Evolutionary conservation across 2,329 filamentous ascomycete genomes (phyloP).

Genomic region (Colletotrichum neosansevieriae): DNA sequence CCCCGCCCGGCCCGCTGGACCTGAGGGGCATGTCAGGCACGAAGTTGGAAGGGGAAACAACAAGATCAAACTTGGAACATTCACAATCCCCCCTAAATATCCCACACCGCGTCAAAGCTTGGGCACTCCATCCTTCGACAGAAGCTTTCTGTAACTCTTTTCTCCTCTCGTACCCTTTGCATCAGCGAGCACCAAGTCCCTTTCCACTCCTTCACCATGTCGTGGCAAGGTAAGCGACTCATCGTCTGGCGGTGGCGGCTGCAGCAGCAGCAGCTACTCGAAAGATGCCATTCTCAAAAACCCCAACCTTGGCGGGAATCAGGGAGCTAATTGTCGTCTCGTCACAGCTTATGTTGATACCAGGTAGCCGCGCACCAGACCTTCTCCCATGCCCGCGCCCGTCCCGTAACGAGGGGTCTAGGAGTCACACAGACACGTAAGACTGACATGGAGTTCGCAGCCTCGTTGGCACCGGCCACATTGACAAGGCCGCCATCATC

Average conservation of each 20-base stretch:
- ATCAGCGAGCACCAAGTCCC: slow-evolving; percentile 37
- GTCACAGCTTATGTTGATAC: slow-evolving; percentile 63
- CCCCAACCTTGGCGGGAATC: slow-evolving; percentile 29
- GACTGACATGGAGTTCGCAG: slow-evolving; percentile 57
- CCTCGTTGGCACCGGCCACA: slow-evolving; percentile 81
- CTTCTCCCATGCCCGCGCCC: slow-evolving; percentile 1
- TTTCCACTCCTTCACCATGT: slow-evolving; percentile 64
- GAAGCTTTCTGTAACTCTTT: slow-evolving; percentile 37
- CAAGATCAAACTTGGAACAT: slow-evolving; percentile 38
- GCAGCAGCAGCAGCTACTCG: slow-evolving; percentile 1
- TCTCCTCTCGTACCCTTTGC: slow-evolving; percentile 23
- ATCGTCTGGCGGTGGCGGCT: slow-evolving; percentile 36
- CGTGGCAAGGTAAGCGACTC: slow-evolving; percentile 45
- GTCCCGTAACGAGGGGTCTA: slow-evolving; percentile 1
- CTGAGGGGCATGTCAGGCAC: slow-evolving; percentile 39
- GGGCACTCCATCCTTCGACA: slow-evolving; percentile 32
- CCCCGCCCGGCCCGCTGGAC: slow-evolving; percentile 39
- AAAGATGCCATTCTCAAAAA: slow-evolving; percentile 27
- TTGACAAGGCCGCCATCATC: slow-evolving; percentile 89
- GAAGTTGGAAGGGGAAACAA: slow-evolving; percentile 32
- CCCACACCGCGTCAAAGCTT: slow-evolving; percentile 40
- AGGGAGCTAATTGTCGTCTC: slow-evolving; percentile 47
- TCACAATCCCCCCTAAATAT: slow-evolving; percentile 35
- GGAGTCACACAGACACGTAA: slow-evolving; percentile 18
- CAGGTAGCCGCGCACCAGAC: slow-evolving; percentile 54